Evolutionary conservation across 2,329 filamentous ascomycete species (phyloP).

Genomic region (Ophidiomyces ophidiicola): DNA sequence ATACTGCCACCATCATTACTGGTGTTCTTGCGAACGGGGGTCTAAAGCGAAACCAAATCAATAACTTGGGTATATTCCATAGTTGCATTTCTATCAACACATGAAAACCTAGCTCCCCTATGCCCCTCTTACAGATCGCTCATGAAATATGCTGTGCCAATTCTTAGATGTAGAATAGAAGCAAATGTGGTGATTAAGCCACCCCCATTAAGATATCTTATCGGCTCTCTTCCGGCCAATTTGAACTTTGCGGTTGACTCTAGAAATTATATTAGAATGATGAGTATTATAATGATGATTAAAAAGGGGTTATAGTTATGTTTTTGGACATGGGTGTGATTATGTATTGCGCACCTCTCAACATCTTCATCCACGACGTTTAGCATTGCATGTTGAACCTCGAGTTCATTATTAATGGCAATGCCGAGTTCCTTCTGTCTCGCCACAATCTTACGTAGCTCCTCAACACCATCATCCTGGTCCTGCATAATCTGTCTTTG

Average conservation of each 20-base stretch:
- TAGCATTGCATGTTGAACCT: conserved; percentile 50
- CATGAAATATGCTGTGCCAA: too few relatives aligned
- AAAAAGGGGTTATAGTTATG: not conserved
- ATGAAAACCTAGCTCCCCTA: too few relatives aligned
- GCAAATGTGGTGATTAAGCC: not conserved
- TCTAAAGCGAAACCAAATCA: too few relatives aligned
- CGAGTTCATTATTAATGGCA: conserved; percentile 50
- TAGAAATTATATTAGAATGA: conserved; percentile 14
- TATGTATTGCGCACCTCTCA: conserved; percentile 28
- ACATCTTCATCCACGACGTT: conserved; percentile 48
- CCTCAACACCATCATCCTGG: conserved; percentile 49
- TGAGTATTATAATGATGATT: not conserved
- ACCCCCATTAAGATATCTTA: conserved; percentile 32
- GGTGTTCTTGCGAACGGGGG: too few relatives aligned
- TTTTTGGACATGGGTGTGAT: too few relatives aligned
- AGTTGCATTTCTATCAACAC: conserved; percentile 3
- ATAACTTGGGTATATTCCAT: conserved; percentile 1
- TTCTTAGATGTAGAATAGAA: too few relatives aligned
- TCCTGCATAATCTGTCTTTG: conserved; percentile 51
- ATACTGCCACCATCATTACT: too few relatives aligned
- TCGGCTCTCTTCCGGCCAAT: conserved; percentile 37
- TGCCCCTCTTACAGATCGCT: too few relatives aligned
- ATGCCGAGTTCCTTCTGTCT: conserved; percentile 51
- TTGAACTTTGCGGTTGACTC: conserved; percentile 36
- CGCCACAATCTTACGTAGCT: conserved; percentile 46